A percentile compares a stretch with the other conserved stretches of the same genome.
Conservation (phyloP, 2,329 filamentous ascomycete genomes). For the Geosmithia flava region DNA sequence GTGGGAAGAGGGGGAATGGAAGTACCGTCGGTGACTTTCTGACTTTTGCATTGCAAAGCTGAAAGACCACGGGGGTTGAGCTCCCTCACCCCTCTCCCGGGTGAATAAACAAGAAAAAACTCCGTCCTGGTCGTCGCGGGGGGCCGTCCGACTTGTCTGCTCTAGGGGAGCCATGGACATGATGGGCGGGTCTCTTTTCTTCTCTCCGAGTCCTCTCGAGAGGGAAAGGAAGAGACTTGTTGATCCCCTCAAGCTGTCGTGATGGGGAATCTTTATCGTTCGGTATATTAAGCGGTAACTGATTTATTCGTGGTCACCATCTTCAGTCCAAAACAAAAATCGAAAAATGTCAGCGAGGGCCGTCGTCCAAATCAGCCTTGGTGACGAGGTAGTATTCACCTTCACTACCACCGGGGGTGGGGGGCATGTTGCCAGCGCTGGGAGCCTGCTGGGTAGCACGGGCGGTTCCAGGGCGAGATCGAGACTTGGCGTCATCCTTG, state of each 20-base stretch:
- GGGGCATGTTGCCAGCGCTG: constrained; percentile 43
- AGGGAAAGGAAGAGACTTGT: too few species aligned
- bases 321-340: constrained; percentile 12
- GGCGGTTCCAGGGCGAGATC: constrained; percentile 42
- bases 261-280: background rate
- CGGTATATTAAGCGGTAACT: background rate
- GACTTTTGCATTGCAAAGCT: too few species aligned
- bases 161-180: too few species aligned
- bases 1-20: too few species aligned
- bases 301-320: constrained; percentile 23
- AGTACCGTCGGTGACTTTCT: background rate
- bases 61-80: background rate
- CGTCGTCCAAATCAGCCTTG: constrained; percentile 14
- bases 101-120: background rate
- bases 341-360: constrained; percentile 15
- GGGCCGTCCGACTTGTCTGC: background rate
- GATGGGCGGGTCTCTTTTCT: too few species aligned
- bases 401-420: constrained; percentile 49
- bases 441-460: constrained; percentile 37
- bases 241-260: too few species aligned
- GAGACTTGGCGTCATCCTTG: constrained; percentile 21
- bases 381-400: constrained; percentile 37
- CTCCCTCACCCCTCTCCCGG: background rate
- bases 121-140: background rate
- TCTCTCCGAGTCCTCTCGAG: too few species aligned